Evolutionary conservation across 768 basidiomycete genomes (phyloP).

Genomic region (Galerina sulciceps): DNA sequence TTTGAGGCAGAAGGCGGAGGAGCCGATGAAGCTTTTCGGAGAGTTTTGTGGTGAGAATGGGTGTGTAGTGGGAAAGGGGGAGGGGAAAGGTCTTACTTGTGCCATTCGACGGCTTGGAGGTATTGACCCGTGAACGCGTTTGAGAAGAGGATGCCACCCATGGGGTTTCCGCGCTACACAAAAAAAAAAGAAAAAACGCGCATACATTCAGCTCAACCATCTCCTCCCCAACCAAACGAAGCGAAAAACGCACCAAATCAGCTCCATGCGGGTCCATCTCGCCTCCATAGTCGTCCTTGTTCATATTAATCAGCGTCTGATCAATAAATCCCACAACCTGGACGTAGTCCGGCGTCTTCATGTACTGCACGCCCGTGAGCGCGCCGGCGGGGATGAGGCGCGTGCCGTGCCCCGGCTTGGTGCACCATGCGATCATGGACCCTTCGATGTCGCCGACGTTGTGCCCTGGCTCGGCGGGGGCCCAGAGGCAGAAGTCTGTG

Average conservation of each 20-base stretch:
- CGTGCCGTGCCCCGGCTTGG: slow-evolving; percentile 68
- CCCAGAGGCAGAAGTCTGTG: slow-evolving; percentile 77
- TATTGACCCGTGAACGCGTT: slow-evolving; percentile 50
- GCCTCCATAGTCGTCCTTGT: slow-evolving; percentile 64
- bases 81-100: slow-evolving; percentile 48
- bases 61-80: background rate
- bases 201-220: no score
- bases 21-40: slow-evolving; percentile 68
- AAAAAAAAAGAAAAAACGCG: background rate
- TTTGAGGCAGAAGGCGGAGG: slow-evolving; percentile 69
- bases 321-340: slow-evolving; percentile 70
- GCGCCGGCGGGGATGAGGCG: slow-evolving; percentile 71
- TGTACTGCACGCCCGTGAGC: slow-evolving; percentile 68
- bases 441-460: slow-evolving; percentile 73
- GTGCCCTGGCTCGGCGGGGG: slow-evolving; percentile 51
- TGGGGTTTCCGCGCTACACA: slow-evolving; percentile 72
- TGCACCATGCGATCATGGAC: slow-evolving; percentile 79
- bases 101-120: slow-evolving; percentile 71
- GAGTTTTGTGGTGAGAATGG: background rate
- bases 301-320: slow-evolving; percentile 64
- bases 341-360: slow-evolving; percentile 62
- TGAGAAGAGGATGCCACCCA: slow-evolving; percentile 74
- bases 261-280: slow-evolving; percentile 82
- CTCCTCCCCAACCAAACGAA: background rate
- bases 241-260: slow-evolving; percentile 41